Conservation (phyloP, 768 basidiomycete species). For the Boletus fagicola region DNA sequence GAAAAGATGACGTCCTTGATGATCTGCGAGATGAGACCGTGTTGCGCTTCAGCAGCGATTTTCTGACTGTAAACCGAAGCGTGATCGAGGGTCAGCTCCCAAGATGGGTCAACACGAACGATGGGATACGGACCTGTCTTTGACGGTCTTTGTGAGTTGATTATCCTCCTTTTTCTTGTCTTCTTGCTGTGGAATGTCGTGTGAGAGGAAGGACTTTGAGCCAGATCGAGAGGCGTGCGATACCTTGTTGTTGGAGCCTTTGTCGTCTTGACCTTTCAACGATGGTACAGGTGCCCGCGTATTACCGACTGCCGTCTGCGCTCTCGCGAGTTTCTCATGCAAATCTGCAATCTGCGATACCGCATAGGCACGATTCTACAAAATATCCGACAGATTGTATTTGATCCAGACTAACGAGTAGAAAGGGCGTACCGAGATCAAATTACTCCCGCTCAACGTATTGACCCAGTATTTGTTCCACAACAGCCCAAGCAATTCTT, state of each 20-base stretch:
- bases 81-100: not conserved
- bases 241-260: conserved; percentile 42
- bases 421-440: conserved; percentile 70
- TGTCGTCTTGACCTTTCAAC: conserved; percentile 52
- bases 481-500: conserved; percentile 79
- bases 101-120: not conserved
- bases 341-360: conserved; percentile 89
- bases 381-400: not conserved
- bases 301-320: conserved; percentile 52
- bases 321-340: conserved; percentile 83
- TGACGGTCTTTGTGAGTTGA: conserved; percentile 83
- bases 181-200: conserved; percentile 36
- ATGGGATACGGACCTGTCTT: conserved; percentile 65
- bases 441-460: conserved; percentile 88
- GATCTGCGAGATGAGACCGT: conserved; percentile 90
- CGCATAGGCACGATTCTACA: conserved; percentile 66
- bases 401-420: not conserved
- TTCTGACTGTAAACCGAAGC: conserved; percentile 56
- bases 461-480: conserved; percentile 99
- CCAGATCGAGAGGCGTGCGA: not conserved
- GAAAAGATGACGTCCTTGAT: conserved; percentile 93
- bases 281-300: conserved; percentile 59
- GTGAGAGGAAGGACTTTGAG: not conserved
- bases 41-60: conserved; percentile 88
- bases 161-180: conserved; percentile 88